Percentiles rank a stretch among this genome's conserved stretches.
Conservation (phyloP, 345 rosid species). For the Lenwebbia sp. region DNA sequence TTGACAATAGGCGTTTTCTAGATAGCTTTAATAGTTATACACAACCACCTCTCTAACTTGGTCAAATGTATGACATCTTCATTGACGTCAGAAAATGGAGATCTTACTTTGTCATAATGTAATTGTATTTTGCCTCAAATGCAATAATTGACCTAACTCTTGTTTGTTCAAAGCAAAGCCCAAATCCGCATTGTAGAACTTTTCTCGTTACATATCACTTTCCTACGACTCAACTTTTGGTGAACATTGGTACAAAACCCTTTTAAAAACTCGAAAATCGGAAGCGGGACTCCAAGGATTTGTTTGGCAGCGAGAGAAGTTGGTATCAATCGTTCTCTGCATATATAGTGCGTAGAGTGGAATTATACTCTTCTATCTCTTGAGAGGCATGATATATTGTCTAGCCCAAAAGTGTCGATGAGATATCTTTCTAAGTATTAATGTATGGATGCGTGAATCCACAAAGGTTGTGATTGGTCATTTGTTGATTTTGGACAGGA, state of each 20-base stretch:
- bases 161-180: background rate
- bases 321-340: background rate
- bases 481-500: no score
- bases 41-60: background rate
- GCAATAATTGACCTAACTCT: background rate
- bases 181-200: background rate
- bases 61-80: background rate
- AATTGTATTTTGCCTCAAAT: background rate
- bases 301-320: background rate
- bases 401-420: no score
- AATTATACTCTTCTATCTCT: no score
- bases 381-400: no score
- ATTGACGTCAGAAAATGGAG: background rate
- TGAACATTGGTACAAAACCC: background rate
- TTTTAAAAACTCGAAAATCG: background rate
- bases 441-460: no score
- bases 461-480: no score
- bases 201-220: background rate
- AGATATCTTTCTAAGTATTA: no score
- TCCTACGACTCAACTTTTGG: background rate
- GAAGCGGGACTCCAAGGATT: background rate
- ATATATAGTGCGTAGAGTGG: no score
- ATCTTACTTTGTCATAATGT: background rate
- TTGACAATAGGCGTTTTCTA: background rate
- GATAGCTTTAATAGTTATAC: background rate